Conservation (phyloP, 176 grass and related monocot species). For the Alopecurus myosuroides region DNA sequence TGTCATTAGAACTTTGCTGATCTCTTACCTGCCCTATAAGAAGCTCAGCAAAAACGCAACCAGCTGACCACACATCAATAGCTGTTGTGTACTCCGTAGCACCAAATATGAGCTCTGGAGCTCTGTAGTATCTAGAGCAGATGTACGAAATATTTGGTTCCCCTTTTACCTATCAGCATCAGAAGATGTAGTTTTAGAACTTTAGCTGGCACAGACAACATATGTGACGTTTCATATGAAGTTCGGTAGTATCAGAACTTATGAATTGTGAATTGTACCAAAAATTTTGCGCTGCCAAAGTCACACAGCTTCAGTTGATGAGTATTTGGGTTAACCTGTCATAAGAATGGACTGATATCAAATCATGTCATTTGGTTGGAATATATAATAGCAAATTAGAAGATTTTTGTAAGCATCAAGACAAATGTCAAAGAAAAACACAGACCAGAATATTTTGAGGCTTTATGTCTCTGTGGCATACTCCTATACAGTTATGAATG, state of each 20-base stretch:
- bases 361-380: neutral
- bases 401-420: neutral
- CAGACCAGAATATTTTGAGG: constrained; percentile 87
- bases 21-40: constrained; percentile 66
- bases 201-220: neutral
- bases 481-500: constrained; percentile 56
- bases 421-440: constrained; percentile 11
- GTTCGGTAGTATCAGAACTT: constrained; percentile 14
- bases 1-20: neutral
- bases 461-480: constrained; percentile 93
- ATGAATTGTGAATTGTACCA: constrained; percentile 40
- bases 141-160: constrained; percentile 96
- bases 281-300: constrained; percentile 85
- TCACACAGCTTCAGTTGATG: constrained; percentile 85
- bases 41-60: constrained; percentile 88
- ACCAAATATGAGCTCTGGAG: constrained; percentile 92
- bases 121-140: constrained; percentile 92
- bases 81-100: constrained; percentile 83
- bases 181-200: constrained; percentile 12
- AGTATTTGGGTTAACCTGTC: constrained; percentile 81
- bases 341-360: constrained; percentile 27
- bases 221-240: neutral
- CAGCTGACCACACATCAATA: constrained; percentile 92
- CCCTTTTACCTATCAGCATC: constrained; percentile 58
- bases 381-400: neutral